These are phyloP conservation scores for Claviceps cyperi DNA, from an alignment of 2,329 filamentous ascomycete species.

Conservation along the genomic window DNA sequence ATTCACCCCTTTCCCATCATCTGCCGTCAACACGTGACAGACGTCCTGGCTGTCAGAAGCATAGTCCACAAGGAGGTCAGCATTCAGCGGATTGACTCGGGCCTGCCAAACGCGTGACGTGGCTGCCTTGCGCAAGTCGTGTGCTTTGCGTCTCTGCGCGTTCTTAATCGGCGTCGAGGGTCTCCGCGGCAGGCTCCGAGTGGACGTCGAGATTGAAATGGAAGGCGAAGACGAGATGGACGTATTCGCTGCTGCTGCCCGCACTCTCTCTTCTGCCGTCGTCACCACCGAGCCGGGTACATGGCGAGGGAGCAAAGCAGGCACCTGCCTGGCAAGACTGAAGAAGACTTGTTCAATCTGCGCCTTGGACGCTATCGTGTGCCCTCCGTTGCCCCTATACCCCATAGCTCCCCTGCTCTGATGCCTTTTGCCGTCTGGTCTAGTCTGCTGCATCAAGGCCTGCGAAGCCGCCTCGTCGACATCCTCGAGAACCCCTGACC, in stretches of 20 bases:
- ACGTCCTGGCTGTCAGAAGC: not conserved
- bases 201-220: not conserved
- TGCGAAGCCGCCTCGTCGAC: not conserved
- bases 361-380: not conserved
- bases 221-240: not conserved
- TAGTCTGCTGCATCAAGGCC: not conserved
- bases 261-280: slow-evolving; percentile 2
- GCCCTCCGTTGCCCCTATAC: not conserved
- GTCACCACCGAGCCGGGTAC: slow-evolving; percentile 1
- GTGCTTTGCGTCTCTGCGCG: not conserved
- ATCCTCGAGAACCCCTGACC: slow-evolving; percentile 1
- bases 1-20: not conserved
- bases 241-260: not conserved
- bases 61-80: not conserved
- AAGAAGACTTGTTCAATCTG: not conserved
- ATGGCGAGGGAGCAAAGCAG: slow-evolving; percentile 1
- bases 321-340: slow-evolving; percentile 1
- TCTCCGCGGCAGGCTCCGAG: not conserved
- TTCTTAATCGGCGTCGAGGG: not conserved
- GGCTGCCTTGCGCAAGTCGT: not conserved
- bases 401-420: no score
- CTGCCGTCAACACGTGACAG: not conserved
- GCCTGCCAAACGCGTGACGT: not conserved
- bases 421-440: not conserved
- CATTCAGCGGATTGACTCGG: not conserved